Conservation (phyloP, 208 protist genomes). For the Leishmania tropica region DNA sequence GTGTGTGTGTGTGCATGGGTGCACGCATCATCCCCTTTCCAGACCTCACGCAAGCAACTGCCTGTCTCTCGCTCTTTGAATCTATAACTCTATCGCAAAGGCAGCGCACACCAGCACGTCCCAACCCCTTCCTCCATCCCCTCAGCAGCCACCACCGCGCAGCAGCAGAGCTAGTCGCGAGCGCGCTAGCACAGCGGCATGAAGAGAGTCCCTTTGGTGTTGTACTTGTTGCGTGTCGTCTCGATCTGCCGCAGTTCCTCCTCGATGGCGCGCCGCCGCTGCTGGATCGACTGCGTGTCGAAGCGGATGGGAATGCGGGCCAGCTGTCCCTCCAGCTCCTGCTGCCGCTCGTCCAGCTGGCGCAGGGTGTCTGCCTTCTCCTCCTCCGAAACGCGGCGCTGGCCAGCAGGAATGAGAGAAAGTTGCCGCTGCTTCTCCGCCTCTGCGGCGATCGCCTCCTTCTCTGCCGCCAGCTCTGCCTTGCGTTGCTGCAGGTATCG, state of each 20-base stretch:
- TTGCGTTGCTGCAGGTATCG: conserved; percentile 82
- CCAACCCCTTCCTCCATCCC: background rate
- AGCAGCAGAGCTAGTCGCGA: background rate
- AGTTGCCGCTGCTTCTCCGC: conserved; percentile 57
- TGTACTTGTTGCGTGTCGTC: conserved; percentile 62
- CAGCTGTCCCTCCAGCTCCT: conserved; percentile 82
- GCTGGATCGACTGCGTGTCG: conserved; percentile 77
- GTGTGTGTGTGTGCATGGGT: background rate
- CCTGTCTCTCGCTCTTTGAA: background rate
- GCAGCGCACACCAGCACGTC: background rate
- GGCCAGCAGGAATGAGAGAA: conserved; percentile 74
- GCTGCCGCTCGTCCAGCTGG: conserved; percentile 48
- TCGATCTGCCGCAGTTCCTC: conserved; percentile 79
- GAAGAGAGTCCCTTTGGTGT: conserved; percentile 65
- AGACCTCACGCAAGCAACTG: background rate
- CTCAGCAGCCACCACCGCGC: background rate
- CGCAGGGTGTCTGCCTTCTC: conserved; percentile 73
- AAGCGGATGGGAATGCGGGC: conserved; percentile 85
- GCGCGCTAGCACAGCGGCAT: conserved; percentile 50
- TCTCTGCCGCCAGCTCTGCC: conserved; percentile 78
- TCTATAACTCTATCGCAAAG: background rate
- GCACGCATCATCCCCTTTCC: background rate
- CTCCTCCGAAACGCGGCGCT: conserved; percentile 77
- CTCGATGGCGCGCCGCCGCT: conserved; percentile 63
- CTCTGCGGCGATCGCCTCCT: conserved; percentile 59